These are phyloP conservation scores for Yarrowia osloensis DNA, from an alignment of 805 yeast species.

Conservation along the genomic window DNA sequence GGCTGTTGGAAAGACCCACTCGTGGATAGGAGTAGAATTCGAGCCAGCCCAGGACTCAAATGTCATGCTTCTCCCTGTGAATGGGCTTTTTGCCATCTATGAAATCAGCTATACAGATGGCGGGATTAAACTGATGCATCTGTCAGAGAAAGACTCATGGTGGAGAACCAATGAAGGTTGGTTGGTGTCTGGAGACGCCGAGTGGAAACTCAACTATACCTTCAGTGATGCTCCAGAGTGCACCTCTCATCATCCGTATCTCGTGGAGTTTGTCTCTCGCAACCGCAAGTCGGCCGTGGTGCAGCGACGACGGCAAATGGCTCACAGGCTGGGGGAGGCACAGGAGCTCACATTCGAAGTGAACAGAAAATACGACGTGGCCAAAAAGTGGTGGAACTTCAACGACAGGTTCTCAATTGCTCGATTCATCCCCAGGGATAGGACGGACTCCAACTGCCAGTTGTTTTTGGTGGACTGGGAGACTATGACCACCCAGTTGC, in stretches of 20 bases:
- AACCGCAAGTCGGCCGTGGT: neutral
- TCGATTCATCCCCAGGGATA: neutral
- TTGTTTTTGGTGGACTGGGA: constrained; percentile 1
- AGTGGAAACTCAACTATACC: constrained; percentile 5
- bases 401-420: constrained; percentile 8
- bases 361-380: neutral
- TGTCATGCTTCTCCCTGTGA: neutral
- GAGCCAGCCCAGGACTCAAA: neutral
- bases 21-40: constrained; percentile 10
- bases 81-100: constrained; percentile 2
- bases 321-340: neutral
- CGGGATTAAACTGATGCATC: neutral
- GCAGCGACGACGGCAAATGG: neutral
- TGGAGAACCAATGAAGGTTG: constrained; percentile 6
- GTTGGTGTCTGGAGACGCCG: neutral
- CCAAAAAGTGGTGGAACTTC: constrained; percentile 20
- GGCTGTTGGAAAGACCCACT: constrained; percentile 8
- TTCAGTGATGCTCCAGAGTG: neutral
- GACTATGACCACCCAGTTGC: neutral
- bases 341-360: neutral
- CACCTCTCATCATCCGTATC: neutral
- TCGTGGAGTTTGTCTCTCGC: neutral
- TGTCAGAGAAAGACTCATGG: neutral
- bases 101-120: neutral
- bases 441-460: neutral